phyloP scores from a whole-genome alignment of 148 eudicot genomes.

The Bassia scoparia region DNA sequence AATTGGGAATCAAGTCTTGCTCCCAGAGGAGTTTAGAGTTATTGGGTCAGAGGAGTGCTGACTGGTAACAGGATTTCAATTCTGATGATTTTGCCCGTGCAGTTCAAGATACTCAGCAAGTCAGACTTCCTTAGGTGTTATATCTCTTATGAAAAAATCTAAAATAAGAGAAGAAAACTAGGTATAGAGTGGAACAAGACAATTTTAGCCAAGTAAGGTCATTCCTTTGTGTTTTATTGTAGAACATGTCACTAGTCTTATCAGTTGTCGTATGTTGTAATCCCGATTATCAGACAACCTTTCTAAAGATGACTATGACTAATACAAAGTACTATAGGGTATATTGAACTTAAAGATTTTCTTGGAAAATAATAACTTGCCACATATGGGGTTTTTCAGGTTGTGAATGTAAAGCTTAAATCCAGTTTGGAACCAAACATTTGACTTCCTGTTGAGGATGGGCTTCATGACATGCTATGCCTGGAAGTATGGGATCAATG shows the following conservation, averaged over 20 bases:
- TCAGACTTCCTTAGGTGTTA: slow-evolving; percentile 86
- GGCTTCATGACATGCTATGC: slow-evolving; percentile 85
- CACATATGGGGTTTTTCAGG: no score
- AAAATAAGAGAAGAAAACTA: slow-evolving; percentile 67
- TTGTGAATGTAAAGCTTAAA: slow-evolving; percentile 79
- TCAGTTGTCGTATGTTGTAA: slow-evolving; percentile 42
- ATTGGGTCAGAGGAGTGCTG: slow-evolving; percentile 89
- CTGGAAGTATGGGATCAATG: slow-evolving; percentile 93
- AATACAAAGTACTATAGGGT: no score
- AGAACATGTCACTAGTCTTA: no score
- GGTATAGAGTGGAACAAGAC: no score
- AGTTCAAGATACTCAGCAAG: slow-evolving; percentile 79
- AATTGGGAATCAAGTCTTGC: slow-evolving; percentile 41
- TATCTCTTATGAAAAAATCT: slow-evolving; percentile 74
- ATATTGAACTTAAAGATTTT: no score
- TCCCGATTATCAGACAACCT: background rate
- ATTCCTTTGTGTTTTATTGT: no score
- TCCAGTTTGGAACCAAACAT: slow-evolving; percentile 98
- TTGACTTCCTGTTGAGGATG: slow-evolving; percentile 94
- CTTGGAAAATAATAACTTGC: no score
- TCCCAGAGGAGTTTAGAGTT: slow-evolving; percentile 47
- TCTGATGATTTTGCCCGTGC: slow-evolving; percentile 86
- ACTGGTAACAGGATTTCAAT: slow-evolving; percentile 82
- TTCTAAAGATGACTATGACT: no score
- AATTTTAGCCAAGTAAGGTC: no score